Base-by-base conservation (phyloP, 192 early-diverging fungal genomes). In the Linnemannia exigua region DNA sequence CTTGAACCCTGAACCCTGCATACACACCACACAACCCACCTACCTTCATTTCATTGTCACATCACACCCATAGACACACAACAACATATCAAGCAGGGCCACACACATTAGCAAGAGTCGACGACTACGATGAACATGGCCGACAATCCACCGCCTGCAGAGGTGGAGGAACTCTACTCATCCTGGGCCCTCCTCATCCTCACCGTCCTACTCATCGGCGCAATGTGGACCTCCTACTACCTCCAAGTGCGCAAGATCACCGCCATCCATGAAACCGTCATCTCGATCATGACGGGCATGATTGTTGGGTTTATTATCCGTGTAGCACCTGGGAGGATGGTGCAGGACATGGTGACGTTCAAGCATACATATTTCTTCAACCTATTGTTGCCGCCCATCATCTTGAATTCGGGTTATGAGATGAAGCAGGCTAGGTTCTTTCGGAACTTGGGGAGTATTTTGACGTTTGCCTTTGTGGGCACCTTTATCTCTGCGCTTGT, bases 341-440 rank as follows among this genome's bases (percentile, higher is more conserved):
- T 98, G 51, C 93, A 94, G 77, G 88, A 94, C 48, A 95, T 97
- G 90, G 95, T 99, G 31, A 94, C 94, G n/a, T 98, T 99, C 80
- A 94, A 97, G 76, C 93, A 94, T 81, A 93, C 93, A 0, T 95
- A 97, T 68, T 99, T 99, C 80, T 99, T 99, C 92, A 99, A 98
- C 87, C 87, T 99, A 76, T 82, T 99, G 11, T 92, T 99, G 70
- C 98, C 98, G 25, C 98, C 98, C 5, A 99, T 99, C 77, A 99
- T 99, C 81, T 90, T 99, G 25, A 97, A 98, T 84, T 98, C 97
- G 47, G 98, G 98, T 16, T 99, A 97, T 84, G 96, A 97, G 74
- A 90, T 99, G 91, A 97, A 99, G 77, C 93, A 95, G 89, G 95
- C 94, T 82, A 72, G 91, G 38, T 96, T 99, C 80, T 97, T 97